Conservation (phyloP, 208 protist species). For the Acanthamoeba royreba region DNA sequence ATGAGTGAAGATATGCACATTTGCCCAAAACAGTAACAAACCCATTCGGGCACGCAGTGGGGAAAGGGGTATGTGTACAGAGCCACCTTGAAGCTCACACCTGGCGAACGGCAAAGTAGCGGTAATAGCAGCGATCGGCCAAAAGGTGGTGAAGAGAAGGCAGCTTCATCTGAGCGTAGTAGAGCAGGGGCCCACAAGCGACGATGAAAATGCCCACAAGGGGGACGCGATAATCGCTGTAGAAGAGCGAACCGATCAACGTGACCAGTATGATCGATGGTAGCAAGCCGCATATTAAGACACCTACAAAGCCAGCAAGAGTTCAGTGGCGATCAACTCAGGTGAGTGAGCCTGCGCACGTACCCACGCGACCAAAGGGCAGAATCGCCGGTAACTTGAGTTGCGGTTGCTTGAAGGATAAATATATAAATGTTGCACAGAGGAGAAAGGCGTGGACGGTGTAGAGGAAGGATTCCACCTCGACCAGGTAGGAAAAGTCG, state of each 20-base stretch:
- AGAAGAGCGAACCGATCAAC: not conserved
- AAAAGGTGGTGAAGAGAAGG: not conserved
- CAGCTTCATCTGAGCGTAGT: not conserved
- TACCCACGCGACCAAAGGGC: not conserved
- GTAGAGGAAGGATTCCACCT: slow-evolving; percentile 39
- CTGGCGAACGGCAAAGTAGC: not conserved
- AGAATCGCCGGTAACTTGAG: not conserved
- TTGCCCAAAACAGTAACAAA: too few species aligned
- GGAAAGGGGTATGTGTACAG: too few species aligned
- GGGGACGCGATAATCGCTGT: not conserved
- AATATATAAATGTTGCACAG: not conserved
- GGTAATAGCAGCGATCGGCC: not conserved
- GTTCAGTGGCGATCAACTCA: not conserved
- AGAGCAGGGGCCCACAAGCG: not conserved
- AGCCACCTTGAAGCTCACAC: too few species aligned
- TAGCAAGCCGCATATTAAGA: not conserved
- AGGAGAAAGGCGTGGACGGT: slow-evolving; percentile 1
- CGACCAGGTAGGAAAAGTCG: slow-evolving; percentile 14
- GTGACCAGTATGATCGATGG: not conserved
- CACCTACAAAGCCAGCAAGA: not conserved
- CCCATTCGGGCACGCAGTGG: too few species aligned
- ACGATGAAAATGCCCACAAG: not conserved
- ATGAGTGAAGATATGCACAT: too few species aligned
- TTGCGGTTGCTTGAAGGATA: not conserved
- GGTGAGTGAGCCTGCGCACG: not conserved